Evolutionary conservation across 352 stramenopile genomes (phyloP).

Genomic region (Globisporangium nunn): DNA sequence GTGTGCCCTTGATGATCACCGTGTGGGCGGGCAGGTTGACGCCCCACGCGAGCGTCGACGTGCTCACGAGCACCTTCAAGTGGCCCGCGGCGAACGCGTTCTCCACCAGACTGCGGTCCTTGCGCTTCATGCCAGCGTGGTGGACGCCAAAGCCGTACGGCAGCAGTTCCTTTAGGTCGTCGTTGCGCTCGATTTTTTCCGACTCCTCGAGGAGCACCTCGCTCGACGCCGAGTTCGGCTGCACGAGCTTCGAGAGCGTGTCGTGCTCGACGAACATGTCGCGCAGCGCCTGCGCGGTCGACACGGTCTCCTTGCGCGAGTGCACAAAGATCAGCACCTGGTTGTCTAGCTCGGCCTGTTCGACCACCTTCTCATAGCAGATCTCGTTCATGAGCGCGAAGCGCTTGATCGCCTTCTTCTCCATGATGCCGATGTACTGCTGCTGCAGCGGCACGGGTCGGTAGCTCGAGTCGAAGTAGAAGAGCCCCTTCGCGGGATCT

Average conservation of each 20-base stretch:
- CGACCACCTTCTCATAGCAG: slow-evolving; percentile 98
- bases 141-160: slow-evolving; percentile 98
- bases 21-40: slow-evolving; percentile 99
- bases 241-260: slow-evolving; percentile 90
- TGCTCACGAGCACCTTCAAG: slow-evolving; percentile 96
- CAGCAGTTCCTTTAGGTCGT: slow-evolving; percentile 98
- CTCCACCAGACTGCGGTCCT: slow-evolving; percentile 97
- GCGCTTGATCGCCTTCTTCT: slow-evolving; percentile 98
- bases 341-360: slow-evolving; percentile 92
- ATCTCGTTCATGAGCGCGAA: slow-evolving; percentile 99
- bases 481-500: slow-evolving; percentile 95
- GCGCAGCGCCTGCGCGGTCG: slow-evolving; percentile 94
- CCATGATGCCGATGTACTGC: slow-evolving; percentile 99
- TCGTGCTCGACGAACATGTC: slow-evolving; percentile 96
- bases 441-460: slow-evolving; percentile 98
- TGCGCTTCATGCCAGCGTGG: slow-evolving; percentile 97
- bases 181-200: slow-evolving; percentile 90
- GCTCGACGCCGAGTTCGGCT: slow-evolving; percentile 70
- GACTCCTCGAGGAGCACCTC: slow-evolving; percentile 93
- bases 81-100: slow-evolving; percentile 97
- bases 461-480: slow-evolving; percentile 99
- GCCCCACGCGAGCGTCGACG: slow-evolving; percentile 98
- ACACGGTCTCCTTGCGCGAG: slow-evolving; percentile 96
- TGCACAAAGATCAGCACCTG: slow-evolving; percentile 99
- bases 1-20: slow-evolving; percentile 99